Evolutionary conservation across 495 filamentous ascomycete genomes (phyloP), one percentile per base, ranked within the genome.

Genomic region (Neurospora sp.): DNA sequence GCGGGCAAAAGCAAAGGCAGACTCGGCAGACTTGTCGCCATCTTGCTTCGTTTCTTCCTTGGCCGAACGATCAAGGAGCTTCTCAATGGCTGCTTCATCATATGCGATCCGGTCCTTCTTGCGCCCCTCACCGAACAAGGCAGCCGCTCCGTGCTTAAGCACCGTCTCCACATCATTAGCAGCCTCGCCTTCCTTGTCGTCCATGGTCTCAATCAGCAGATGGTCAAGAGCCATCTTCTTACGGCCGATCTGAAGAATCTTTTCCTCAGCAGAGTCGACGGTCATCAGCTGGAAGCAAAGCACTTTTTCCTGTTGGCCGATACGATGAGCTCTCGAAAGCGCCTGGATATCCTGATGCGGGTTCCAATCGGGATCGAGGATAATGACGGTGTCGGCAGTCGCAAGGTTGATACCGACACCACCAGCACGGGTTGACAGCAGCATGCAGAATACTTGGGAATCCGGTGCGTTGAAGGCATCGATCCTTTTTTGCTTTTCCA

Each of bases 311-410:
- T 92, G 91, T 79, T 99, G 96, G 0, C 96, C 96, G 71, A 99
- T 98, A 39, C 96, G 89, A 80, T 99, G 96, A 31, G 95, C 96
- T 73, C 96, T 90, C 9, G 94, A 97, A 6, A 98, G 82, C 0
- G 96, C 96, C 81, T 99, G 96, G 74, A 98, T 93, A 77, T 99
- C 96, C 79, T 98, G 96, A 76, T 98, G 96, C 0, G 96, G 96
- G 75, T 99, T 99, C 83, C 97, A 98, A 77, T 99, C 96, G 0
- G 96, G 96, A 77, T 99, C 96, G 75, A 98, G 90, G 69, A 99
- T 97, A 71, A 99, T 98, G 74, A 99, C 96, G 0, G 96, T 99
- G 77, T 99, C 96, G 4, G 96, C 96, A 39, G 93, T 97, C 0
- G 96, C 96, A 68, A 99, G 88, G 77, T 99, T 99, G 83, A 99